Percentiles rank a stretch among this genome's conserved stretches.
phyloP scores from a whole-genome alignment of 1,284 basidiomycete genomes.

The Cutaneotrichosporon cutaneum region DNA sequence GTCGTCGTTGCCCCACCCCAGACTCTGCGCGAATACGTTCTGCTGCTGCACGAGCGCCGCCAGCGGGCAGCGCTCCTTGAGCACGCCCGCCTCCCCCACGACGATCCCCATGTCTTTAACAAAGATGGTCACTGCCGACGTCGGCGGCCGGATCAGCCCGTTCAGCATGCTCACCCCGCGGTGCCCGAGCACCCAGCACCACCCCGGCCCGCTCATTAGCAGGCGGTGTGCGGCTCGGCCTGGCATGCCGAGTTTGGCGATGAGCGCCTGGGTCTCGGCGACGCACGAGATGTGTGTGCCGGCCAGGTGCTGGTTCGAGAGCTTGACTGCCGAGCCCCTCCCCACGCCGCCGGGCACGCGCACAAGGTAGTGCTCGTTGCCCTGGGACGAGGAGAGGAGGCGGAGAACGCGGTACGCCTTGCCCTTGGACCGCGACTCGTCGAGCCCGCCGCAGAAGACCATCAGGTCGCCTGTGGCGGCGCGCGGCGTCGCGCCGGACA shows the following conservation, averaged over 20 bases:
- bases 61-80: constrained; percentile 12
- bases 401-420: constrained; percentile 28
- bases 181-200: constrained; percentile 23
- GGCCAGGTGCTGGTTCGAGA: constrained; percentile 27
- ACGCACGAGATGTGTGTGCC: constrained; percentile 27
- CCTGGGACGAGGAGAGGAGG: constrained; percentile 23
- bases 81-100: constrained; percentile 17
- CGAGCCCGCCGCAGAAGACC: constrained; percentile 35
- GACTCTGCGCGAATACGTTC: constrained; percentile 14
- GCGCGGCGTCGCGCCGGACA: constrained; percentile 39
- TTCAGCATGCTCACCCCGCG: constrained; percentile 27
- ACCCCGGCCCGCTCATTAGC: constrained; percentile 19
- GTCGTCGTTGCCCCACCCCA: constrained; percentile 29
- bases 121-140: constrained; percentile 19
- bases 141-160: constrained; percentile 24
- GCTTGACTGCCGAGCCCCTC: constrained; percentile 27
- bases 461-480: constrained; percentile 41
- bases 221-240: constrained; percentile 15
- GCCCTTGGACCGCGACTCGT: constrained; percentile 5
- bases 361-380: constrained; percentile 20
- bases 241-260: constrained; percentile 30
- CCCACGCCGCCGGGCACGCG: constrained; percentile 27
- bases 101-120: constrained; percentile 29
- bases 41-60: constrained; percentile 23
- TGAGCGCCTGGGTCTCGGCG: constrained; percentile 35